phyloP scores from a whole-genome alignment of 345 rosid genomes.

The Eucalyptus brandiana region DNA sequence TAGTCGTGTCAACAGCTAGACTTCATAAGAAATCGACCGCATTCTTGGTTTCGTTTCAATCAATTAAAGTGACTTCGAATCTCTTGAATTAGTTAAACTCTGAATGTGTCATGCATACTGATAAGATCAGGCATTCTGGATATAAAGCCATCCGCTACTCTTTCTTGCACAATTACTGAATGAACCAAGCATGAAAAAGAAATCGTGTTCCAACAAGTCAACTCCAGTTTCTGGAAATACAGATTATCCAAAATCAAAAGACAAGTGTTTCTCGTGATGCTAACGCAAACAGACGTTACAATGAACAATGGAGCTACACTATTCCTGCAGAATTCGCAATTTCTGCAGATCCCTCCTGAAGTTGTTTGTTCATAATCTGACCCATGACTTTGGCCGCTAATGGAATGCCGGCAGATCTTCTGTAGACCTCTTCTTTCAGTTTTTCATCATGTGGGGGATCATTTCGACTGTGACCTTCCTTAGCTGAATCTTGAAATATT shows the following conservation, averaged over 20 bases:
- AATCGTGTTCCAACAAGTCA: background rate
- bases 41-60: background rate
- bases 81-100: background rate
- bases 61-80: background rate
- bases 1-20: background rate
- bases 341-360: too few species aligned
- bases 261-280: background rate
- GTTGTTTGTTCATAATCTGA: background rate
- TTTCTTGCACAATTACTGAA: background rate
- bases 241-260: background rate
- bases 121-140: background rate
- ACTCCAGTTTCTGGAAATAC: background rate
- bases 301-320: background rate
- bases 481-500: conserved; percentile 11
- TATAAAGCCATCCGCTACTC: background rate
- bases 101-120: background rate
- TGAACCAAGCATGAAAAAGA: background rate
- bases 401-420: conserved; percentile 34
- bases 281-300: background rate
- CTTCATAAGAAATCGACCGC: background rate
- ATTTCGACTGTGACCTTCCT: background rate
- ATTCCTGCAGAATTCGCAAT: background rate
- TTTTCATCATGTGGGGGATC: background rate
- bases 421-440: conserved; percentile 8
- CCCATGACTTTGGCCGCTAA: conserved; percentile 18